Conservation (phyloP, 129 eudicot species). For the Dittrichia graveolens region DNA sequence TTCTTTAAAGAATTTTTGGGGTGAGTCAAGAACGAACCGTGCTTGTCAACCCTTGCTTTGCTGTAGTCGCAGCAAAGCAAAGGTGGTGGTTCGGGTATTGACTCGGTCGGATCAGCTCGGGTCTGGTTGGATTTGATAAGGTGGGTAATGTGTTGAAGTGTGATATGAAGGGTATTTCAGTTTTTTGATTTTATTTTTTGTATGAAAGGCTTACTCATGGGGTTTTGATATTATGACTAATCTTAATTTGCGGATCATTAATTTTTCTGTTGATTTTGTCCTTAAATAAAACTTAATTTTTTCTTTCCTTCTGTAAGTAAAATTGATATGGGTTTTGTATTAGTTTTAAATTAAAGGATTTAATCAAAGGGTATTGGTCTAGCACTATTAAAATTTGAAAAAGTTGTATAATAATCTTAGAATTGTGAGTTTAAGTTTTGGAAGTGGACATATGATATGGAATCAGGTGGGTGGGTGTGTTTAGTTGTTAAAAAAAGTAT, state of each 20-base stretch:
- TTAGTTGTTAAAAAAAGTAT: no score
- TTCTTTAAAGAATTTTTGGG: constrained; percentile 39
- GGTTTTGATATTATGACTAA: constrained; percentile 23
- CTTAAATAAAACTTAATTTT: neutral
- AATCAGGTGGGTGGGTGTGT: no score
- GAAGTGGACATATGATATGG: no score
- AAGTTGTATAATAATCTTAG: no score
- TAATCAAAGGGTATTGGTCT: no score
- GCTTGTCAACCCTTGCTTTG: constrained; percentile 49
- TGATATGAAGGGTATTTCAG: constrained; percentile 25
- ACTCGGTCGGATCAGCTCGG: constrained; percentile 49
- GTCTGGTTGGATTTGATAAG: constrained; percentile 32
- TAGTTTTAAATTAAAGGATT: no score
- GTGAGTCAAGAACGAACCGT: constrained; percentile 99
- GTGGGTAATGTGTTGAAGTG: constrained; percentile 20
- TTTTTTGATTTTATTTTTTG: constrained; percentile 21
- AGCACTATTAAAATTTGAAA: no score
- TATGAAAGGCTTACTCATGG: constrained; percentile 41
- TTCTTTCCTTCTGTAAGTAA: neutral
- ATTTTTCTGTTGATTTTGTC: neutral
- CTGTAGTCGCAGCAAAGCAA: constrained; percentile 40
- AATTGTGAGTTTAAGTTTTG: no score
- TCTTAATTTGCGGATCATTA: constrained; percentile 27
- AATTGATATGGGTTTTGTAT: no score
- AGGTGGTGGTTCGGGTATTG: constrained; percentile 99